phyloP scores from a whole-genome alignment of 176 grass and related monocot genomes.

The Bonia amplexicaulis region DNA sequence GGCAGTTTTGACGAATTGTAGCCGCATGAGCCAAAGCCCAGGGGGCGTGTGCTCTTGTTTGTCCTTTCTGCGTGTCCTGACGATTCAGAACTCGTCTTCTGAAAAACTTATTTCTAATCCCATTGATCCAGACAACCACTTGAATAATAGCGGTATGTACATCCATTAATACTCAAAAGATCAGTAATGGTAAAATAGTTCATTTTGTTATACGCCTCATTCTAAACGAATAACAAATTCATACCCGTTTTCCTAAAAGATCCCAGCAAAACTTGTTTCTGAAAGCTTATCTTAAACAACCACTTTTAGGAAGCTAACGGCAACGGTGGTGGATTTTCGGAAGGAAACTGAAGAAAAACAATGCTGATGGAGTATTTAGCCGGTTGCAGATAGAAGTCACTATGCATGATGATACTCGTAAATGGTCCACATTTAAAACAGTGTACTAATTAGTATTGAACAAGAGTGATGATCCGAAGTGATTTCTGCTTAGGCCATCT shows the following conservation, averaged over 20 bases:
- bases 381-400: neutral
- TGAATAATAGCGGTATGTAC: no score
- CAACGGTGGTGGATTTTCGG: neutral
- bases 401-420: neutral
- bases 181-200: no score
- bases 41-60: neutral
- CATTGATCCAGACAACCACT: no score
- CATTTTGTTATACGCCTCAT: no score
- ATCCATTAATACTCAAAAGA: no score
- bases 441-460: neutral
- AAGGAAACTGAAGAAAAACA: neutral
- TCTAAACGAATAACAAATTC: no score
- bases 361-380: neutral
- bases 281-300: no score
- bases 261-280: no score
- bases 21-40: neutral
- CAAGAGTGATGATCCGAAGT: neutral
- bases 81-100: no score
- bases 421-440: neutral
- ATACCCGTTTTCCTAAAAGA: no score
- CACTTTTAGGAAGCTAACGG: neutral
- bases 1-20: neutral
- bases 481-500: neutral
- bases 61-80: neutral
- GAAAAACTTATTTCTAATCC: no score